phyloP scores from a whole-genome alignment of 495 filamentous ascomycete genomes.

The Hyaloscypha hepaticicola region DNA sequence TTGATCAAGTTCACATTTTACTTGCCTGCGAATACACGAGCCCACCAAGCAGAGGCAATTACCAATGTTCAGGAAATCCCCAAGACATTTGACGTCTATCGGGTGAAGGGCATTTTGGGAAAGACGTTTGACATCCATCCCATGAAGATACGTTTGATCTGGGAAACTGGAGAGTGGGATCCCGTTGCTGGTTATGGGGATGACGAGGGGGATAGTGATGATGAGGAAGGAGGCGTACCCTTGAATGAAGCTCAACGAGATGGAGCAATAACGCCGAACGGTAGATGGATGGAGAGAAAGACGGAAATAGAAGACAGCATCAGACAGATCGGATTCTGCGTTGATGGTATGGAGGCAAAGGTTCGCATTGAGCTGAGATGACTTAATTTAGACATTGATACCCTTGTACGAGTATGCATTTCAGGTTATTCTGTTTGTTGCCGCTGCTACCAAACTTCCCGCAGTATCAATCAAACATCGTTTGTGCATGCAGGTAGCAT shows the following conservation, averaged over 20 bases:
- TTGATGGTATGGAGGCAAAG: constrained; percentile 66
- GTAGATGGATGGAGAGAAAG: constrained; percentile 68
- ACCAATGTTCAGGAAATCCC: constrained; percentile 59
- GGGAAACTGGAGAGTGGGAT: constrained; percentile 85
- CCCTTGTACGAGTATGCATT: constrained; percentile 2
- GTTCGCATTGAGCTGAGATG: constrained; percentile 62
- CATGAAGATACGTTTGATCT: constrained; percentile 62
- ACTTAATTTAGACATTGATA: constrained; percentile 12
- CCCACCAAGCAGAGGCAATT: constrained; percentile 27
- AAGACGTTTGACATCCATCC: constrained; percentile 65
- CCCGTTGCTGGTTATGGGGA: constrained; percentile 65
- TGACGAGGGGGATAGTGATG: constrained; percentile 57
- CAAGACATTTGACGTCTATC: constrained; percentile 73
- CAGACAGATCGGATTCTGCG: constrained; percentile 75
- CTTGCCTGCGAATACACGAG: constrained; percentile 27
- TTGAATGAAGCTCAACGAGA: constrained; percentile 16
- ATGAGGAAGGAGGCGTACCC: constrained; percentile 45
- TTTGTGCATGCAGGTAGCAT: background rate
- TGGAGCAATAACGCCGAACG: constrained; percentile 25
- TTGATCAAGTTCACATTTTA: constrained; percentile 66
- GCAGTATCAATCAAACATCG: constrained; percentile 1
- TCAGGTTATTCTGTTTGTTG: background rate
- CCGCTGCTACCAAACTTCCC: background rate
- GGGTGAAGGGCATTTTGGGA: constrained; percentile 73
- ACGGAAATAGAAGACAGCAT: constrained; percentile 80